Base-by-base conservation (phyloP, 2,329 filamentous ascomycete genomes). In the Fusarium sp. region DNA sequence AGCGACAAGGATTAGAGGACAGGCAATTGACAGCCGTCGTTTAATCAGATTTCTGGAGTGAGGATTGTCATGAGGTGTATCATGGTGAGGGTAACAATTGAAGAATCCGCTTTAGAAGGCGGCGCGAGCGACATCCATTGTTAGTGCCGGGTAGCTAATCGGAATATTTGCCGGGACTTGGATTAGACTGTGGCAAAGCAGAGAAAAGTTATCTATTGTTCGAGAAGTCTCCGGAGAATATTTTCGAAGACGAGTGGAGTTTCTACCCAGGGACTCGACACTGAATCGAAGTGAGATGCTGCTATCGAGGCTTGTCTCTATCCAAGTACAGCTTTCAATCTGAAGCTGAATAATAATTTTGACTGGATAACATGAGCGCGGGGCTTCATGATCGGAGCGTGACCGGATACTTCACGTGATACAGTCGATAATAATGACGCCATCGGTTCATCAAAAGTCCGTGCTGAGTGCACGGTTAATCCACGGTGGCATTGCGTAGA, bases 31-130 rank as follows among this genome's bases (percentile, higher is more conserved):
- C 64, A 27, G 54, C 52, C 22, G 56, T 47, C 40, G 40, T 62
- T 57, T 14, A 43, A 51, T 53, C 43, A 66, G 57, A 71, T 71
- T 77, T 62, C 59, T 66, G 76, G 59, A 63, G 78, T 77, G 75
- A 79, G 77, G 77, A 73, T 77, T 76, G 78, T 81, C 81, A 79
- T 78, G 78, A 84, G 87, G 86, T 85, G 84, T 85, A 82, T 86
- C 87, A 88, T 88, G 79, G 82, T 81, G 81, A 83, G 80, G 75
- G 30, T 50, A 78, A 78, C 47, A 79, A 80, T 65, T 59, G 78
- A 72, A 70, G 68, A 78, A 81, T 45, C 55, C 77, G 77, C 85
- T 86, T 83, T 86, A 88, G 71, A 84, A 84, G 66, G 81, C 82
- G 68, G 80, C 63, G 73, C 24, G 18, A 25, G 54, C 32, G 30